Percentiles rank a stretch among this genome's conserved stretches.
These are phyloP conservation scores for Pythium phragmiticola DNA, from an alignment of 352 stramenopile genomes.

Conservation along the genomic window DNA sequence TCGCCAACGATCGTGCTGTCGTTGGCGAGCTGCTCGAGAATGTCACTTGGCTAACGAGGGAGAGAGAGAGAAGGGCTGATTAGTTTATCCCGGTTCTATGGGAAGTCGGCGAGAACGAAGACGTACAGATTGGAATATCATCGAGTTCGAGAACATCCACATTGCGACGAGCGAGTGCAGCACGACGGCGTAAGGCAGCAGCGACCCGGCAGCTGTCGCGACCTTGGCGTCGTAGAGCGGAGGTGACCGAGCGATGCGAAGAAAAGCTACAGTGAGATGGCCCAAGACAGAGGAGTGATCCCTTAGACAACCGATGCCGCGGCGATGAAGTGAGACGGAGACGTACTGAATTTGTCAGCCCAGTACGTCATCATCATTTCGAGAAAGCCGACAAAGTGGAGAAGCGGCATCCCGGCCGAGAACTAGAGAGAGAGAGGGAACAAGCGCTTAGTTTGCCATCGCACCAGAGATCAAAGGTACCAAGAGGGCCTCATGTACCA, in stretches of 20 bases:
- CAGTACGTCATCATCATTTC: constrained; percentile 81
- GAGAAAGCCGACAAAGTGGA: constrained; percentile 71
- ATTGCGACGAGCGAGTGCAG: constrained; percentile 71
- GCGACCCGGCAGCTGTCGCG: constrained; percentile 43
- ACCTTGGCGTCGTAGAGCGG: constrained; percentile 75
- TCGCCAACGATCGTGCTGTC: constrained; percentile 37
- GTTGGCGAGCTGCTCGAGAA: constrained; percentile 27
- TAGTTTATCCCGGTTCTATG: not conserved
- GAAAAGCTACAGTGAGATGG: constrained; percentile 39
- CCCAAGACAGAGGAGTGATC: not conserved
- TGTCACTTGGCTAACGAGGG: constrained; percentile 23
- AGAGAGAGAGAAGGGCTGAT: too few species aligned
- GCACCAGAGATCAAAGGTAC: too few species aligned
- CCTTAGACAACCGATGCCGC: too few species aligned
- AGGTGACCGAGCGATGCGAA: constrained; percentile 67
- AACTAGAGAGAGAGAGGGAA: constrained; percentile 37
- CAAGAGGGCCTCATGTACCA: constrained; percentile 31
- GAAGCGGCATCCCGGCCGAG: constrained; percentile 75
- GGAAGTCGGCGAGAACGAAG: not conserved
- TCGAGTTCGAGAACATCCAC: constrained; percentile 89
- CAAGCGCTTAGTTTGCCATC: too few species aligned
- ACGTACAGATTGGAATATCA: constrained; percentile 71
- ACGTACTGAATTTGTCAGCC: constrained; percentile 87
- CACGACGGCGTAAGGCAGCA: constrained; percentile 76
- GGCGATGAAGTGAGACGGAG: too few species aligned